Percentiles rank a stretch among this genome's conserved stretches.
Evolutionary conservation across 345 rosid species (phyloP).

Genomic region (Rhizophora apiculata): DNA sequence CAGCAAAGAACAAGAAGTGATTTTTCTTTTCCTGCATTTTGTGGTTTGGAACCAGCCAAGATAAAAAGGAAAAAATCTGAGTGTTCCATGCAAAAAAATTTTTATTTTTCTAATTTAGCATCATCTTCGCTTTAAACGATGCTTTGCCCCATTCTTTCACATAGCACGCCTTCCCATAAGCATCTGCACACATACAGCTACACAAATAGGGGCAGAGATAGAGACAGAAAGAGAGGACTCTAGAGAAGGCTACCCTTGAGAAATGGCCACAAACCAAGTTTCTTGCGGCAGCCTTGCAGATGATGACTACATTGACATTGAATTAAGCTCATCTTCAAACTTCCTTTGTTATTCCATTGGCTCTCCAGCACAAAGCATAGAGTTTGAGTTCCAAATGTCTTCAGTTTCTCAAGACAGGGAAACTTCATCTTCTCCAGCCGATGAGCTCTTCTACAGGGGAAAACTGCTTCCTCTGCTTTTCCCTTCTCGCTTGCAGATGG

Average conservation of each 20-base stretch:
- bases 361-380: conserved; percentile 64
- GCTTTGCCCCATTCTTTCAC: conserved; percentile 27
- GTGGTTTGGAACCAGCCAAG: conserved; percentile 36
- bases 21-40: conserved; percentile 29
- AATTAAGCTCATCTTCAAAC: conserved; percentile 50
- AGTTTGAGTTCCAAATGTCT: conserved; percentile 87
- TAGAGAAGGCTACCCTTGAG: conserved; percentile 6
- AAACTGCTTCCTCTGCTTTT: conserved; percentile 94
- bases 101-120: conserved; percentile 26
- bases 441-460: conserved; percentile 92
- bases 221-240: conserved; percentile 11
- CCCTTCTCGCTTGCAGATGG: conserved; percentile 79
- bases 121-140: conserved; percentile 42
- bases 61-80: conserved; percentile 16
- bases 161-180: conserved; percentile 29
- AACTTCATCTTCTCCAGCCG: conserved; percentile 58
- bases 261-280: conserved; percentile 12
- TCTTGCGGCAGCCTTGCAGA: conserved; percentile 18
- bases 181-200: conserved; percentile 21
- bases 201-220: conserved; percentile 6
- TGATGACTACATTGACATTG: conserved; percentile 79
- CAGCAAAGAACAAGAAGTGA: background rate
- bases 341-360: conserved; percentile 39
- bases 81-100: conserved; percentile 17
- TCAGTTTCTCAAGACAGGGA: conserved; percentile 40